Evolutionary conservation across 2,329 filamentous ascomycete genomes (phyloP).

Genomic region (Didymella pomorum): DNA sequence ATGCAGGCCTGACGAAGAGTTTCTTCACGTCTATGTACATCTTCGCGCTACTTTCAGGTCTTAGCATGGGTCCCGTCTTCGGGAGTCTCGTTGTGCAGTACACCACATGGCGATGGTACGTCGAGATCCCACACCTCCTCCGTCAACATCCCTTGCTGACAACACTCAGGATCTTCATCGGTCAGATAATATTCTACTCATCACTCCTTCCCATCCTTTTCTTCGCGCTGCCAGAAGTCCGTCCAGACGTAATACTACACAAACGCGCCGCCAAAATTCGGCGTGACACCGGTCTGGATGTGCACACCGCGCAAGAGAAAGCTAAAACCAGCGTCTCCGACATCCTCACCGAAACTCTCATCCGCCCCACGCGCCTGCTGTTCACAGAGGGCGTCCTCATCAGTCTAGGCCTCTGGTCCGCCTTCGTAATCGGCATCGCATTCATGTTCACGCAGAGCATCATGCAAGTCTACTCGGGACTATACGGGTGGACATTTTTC

Average conservation of each 20-base stretch:
- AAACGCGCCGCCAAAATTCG: constrained; percentile 48
- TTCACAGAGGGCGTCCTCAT: constrained; percentile 61
- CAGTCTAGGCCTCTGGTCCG: constrained; percentile 58
- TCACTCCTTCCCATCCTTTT: constrained; percentile 53
- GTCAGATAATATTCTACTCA: constrained; percentile 57
- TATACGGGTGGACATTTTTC: constrained; percentile 54
- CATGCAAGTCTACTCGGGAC: constrained; percentile 51
- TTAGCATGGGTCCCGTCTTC: constrained; percentile 56
- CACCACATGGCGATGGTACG: constrained; percentile 54
- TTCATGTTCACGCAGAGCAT: constrained; percentile 61
- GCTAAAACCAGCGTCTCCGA: constrained; percentile 40
- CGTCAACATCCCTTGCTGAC: constrained; percentile 9
- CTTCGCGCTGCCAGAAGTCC: constrained; percentile 57
- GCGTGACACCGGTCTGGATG: constrained; percentile 29
- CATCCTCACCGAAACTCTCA: constrained; percentile 50
- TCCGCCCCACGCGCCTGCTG: constrained; percentile 52
- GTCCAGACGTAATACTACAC: constrained; percentile 57
- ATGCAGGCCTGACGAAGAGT: constrained; percentile 50
- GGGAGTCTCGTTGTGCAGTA: constrained; percentile 52
- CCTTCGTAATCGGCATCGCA: constrained; percentile 57
- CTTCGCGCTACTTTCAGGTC: constrained; percentile 54
- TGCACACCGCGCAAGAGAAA: constrained; percentile 49
- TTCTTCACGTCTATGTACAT: constrained; percentile 56
- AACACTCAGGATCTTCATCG: constrained; percentile 53
- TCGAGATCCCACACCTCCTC: background rate